These are phyloP conservation scores for Phoma sp. DNA, from an alignment of 2,329 filamentous ascomycete genomes.

Conservation along the genomic window DNA sequence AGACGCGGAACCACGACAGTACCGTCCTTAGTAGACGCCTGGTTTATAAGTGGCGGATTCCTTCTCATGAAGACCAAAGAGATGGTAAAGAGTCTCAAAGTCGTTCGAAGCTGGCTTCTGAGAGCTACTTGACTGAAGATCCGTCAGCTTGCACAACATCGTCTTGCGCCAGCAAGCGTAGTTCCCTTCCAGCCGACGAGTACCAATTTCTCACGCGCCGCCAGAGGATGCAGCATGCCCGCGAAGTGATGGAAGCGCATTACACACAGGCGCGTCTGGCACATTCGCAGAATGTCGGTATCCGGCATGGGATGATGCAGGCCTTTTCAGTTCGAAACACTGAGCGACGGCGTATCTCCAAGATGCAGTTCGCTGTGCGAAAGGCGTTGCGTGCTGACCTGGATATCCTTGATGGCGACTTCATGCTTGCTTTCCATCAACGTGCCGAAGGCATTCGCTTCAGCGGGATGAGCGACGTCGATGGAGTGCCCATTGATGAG, in stretches of 20 bases:
- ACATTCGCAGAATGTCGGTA: not conserved
- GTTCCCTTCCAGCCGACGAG: constrained; percentile 3
- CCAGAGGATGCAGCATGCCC: constrained; percentile 5
- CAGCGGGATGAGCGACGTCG: constrained; percentile 7
- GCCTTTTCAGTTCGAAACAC: not conserved
- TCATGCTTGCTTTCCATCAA: not conserved
- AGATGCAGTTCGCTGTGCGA: not conserved
- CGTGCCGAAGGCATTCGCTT: not conserved
- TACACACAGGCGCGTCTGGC: not conserved
- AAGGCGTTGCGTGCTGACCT: not conserved
- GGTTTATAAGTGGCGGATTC: too few species aligned
- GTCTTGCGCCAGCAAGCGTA: not conserved
- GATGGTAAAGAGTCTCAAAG: too few species aligned
- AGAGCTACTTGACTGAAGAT: not conserved
- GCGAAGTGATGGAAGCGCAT: not conserved
- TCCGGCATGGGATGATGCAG: constrained; percentile 3
- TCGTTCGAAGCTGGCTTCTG: not conserved
- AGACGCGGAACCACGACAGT: not conserved
- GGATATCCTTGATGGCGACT: not conserved
- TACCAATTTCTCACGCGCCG: constrained; percentile 2
- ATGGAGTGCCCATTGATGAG: not conserved
- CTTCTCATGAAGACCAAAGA: too few species aligned
- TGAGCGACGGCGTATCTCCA: not conserved
- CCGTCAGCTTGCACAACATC: not conserved
- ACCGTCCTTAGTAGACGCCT: too few species aligned